These are phyloP conservation scores for Suillus cothurnatus DNA, from an alignment of 768 basidiomycete species.

Conservation along the genomic window DNA sequence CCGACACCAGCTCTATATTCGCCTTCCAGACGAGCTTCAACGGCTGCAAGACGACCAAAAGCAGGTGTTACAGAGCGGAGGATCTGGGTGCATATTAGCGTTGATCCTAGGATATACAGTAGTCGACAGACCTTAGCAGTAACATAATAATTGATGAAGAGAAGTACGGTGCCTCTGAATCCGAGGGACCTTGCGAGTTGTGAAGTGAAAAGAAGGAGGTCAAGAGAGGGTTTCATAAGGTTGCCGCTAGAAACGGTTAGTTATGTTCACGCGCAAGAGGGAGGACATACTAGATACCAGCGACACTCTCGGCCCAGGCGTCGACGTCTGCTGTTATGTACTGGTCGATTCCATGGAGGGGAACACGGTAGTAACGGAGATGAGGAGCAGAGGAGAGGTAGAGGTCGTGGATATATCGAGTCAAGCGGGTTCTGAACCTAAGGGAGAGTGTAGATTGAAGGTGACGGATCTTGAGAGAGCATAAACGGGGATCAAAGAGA, in stretches of 20 bases:
- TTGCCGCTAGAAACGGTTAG: constrained; percentile 65
- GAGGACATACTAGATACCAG: constrained; percentile 84
- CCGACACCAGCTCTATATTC: constrained; percentile 90
- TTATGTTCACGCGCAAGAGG: background rate
- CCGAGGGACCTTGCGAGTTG: constrained; percentile 89
- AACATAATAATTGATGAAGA: constrained; percentile 85
- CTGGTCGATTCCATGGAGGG: constrained; percentile 81
- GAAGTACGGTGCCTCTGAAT: constrained; percentile 74
- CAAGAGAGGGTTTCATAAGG: constrained; percentile 88
- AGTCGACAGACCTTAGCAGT: constrained; percentile 53
- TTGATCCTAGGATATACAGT: background rate
- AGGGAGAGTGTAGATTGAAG: constrained; percentile 86
- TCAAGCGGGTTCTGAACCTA: constrained; percentile 80
- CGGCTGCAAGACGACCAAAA: constrained; percentile 86
- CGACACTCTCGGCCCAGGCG: constrained; percentile 82
- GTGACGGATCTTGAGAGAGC: constrained; percentile 69
- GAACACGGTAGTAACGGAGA: constrained; percentile 67
- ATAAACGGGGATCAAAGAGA: background rate
- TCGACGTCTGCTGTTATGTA: constrained; percentile 93
- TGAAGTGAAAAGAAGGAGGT: constrained; percentile 88
- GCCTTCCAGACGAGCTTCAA: constrained; percentile 86
- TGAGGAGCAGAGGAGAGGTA: constrained; percentile 80
- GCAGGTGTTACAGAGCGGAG: constrained; percentile 87
- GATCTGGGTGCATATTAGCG: constrained; percentile 40
- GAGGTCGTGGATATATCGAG: constrained; percentile 89